Base-by-base conservation (phyloP, 495 filamentous ascomycete species). In the Xylaria sp. region DNA sequence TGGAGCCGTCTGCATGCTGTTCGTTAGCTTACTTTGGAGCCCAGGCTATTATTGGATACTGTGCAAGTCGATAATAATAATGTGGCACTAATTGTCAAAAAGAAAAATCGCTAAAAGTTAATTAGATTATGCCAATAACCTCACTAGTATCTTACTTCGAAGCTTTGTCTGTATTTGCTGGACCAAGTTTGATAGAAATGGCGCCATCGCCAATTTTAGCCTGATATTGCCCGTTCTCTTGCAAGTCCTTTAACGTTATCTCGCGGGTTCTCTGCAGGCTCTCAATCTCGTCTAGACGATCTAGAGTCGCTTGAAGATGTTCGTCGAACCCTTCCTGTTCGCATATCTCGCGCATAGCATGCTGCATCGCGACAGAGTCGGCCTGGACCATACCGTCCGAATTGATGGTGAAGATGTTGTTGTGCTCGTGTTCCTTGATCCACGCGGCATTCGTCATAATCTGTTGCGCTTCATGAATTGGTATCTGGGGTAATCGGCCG, bases 361-460 rank as follows among this genome's bases (percentile, higher is more conserved):
- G 88, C 80, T 94, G 92, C 95, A 98, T 98, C 15, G 95, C 95
- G 53, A 97, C 95, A 4, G 90, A 93, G 79, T 97, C 93, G 6
- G 95, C 95, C 29, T 95, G 89, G 0, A 98, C 95, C 84, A 90
- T 91, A 37, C 93, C 93, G 37, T 89, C 86, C 31, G 89, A 92
- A 70, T 95, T 93, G 74, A 98, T 97, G 35, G 93, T 96, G 81
- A 98, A 97, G 67, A 98, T 89, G 74, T 97, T 97, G 69, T 94
- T 89, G 70, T 95, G 91, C 77, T 98, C 95, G 76, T 97, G 94
- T 55, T 87, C 86, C 76, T 94, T 89, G 74, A 98, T 93, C 78
- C 97, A 98, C 74, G 97, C 95, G 24, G 93, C 89, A 29, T 95
- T 87, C 12, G 95, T 98, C 95, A 98, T 98, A 75, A 97, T 83